These are phyloP conservation scores for Sorghum bicolor DNA, from an alignment of 176 grass and related monocot genomes.

Conservation along the genomic window DNA sequence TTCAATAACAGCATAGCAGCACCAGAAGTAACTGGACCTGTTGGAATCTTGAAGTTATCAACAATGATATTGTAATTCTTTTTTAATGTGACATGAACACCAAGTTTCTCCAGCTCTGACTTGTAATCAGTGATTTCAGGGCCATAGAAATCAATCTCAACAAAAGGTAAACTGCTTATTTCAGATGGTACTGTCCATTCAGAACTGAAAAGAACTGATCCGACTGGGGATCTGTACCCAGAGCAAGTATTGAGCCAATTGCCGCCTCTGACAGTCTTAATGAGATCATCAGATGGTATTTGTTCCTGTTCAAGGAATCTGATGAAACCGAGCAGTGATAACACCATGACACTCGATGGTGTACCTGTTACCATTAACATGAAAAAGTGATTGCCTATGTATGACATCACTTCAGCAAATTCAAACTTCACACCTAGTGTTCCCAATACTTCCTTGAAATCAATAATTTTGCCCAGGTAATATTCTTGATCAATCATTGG, in stretches of 20 bases:
- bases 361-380: neutral
- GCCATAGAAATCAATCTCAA: conserved; percentile 44
- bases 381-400: conserved; percentile 17
- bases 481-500: conserved; percentile 44
- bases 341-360: conserved; percentile 15
- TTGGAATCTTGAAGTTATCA: conserved; percentile 35
- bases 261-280: conserved; percentile 16
- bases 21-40: conserved; percentile 20
- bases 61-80: conserved; percentile 37
- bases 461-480: conserved; percentile 22
- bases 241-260: conserved; percentile 39
- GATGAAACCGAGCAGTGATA: conserved; percentile 46
- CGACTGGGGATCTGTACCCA: conserved; percentile 27
- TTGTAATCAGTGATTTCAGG: conserved; percentile 36
- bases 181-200: conserved; percentile 24
- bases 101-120: conserved; percentile 41
- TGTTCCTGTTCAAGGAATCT: conserved; percentile 28
- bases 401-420: conserved; percentile 5
- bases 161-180: conserved; percentile 42
- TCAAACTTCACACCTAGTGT: conserved; percentile 37
- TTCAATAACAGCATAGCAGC: conserved; percentile 35
- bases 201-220: conserved; percentile 34
- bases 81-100: conserved; percentile 40
- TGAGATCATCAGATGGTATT: conserved; percentile 19
- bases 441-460: conserved; percentile 28